phyloP scores from a whole-genome alignment of 805 yeast genomes.

The Candida multigemmis region DNA sequence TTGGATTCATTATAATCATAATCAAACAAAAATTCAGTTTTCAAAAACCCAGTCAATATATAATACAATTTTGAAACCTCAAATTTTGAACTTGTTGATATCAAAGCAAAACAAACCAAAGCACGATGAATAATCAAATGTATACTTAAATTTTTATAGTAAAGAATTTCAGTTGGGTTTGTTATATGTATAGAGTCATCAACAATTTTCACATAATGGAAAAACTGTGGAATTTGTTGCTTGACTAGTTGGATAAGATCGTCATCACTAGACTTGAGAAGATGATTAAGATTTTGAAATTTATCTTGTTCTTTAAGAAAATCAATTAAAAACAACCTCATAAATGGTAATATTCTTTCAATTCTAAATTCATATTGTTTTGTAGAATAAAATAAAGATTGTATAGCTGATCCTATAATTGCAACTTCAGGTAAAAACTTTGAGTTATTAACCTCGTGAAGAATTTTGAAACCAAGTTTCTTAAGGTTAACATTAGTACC shows the following conservation, averaged over 20 bases:
- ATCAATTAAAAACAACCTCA: constrained; percentile 13
- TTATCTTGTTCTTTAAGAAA: constrained; percentile 16
- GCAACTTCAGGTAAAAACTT: constrained; percentile 47
- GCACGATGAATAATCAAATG: constrained; percentile 47
- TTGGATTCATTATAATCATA: constrained; percentile 23
- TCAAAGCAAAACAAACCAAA: constrained; percentile 27
- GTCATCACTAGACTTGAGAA: too few species aligned
- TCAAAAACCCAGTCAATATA: constrained; percentile 28
- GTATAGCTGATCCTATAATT: constrained; percentile 40
- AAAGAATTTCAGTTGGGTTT: constrained; percentile 46
- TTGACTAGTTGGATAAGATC: too few species aligned
- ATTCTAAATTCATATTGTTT: constrained; percentile 8
- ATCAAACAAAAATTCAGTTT: constrained; percentile 34
- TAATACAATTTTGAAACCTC: constrained; percentile 15
- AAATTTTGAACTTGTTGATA: constrained; percentile 4
- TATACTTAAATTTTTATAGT: constrained; percentile 48
- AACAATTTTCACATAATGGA: constrained; percentile 16
- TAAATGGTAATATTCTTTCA: constrained; percentile 17
- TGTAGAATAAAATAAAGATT: constrained; percentile 22
- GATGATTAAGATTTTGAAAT: too few species aligned
- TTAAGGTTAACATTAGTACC: constrained; percentile 25
- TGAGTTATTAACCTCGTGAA: constrained; percentile 42
- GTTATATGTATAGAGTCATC: constrained; percentile 21
- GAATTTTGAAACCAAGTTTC: constrained; percentile 43
- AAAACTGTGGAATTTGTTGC: constrained; percentile 18